Evolutionary conservation across 176 grass and related monocot species (phyloP).

Genomic region (Dactylis glomerata): DNA sequence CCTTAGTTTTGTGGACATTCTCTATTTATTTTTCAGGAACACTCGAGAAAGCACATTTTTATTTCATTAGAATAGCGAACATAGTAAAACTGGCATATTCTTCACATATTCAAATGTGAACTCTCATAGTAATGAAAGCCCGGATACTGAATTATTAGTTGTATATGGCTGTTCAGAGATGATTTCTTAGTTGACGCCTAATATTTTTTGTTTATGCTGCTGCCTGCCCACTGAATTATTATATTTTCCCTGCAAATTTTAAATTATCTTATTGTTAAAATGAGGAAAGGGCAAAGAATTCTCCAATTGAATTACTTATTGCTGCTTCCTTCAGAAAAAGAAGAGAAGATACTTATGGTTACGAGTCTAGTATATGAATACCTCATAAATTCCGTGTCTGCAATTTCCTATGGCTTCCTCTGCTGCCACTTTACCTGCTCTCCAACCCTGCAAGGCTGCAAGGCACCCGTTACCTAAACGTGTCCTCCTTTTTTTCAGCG

Average conservation of each 20-base stretch:
- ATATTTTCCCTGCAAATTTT: not conserved
- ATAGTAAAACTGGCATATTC: not conserved
- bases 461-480: slow-evolving; percentile 12
- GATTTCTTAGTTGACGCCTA: slow-evolving; percentile 1
- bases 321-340: not conserved
- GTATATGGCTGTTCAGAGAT: not conserved
- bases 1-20: not conserved
- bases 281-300: not conserved
- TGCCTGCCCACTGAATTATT: not conserved
- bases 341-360: not conserved
- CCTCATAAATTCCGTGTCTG: slow-evolving; percentile 9
- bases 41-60: not conserved
- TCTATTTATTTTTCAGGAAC: not conserved
- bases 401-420: slow-evolving; percentile 28
- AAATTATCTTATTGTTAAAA: not conserved
- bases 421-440: slow-evolving; percentile 31
- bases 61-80: not conserved
- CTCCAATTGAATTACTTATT: slow-evolving; percentile 3
- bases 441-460: slow-evolving; percentile 10
- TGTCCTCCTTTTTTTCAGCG: slow-evolving; percentile 14
- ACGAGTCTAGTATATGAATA: not conserved
- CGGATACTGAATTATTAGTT: not conserved
- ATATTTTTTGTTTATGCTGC: slow-evolving; percentile 1
- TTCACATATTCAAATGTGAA: slow-evolving; percentile 10
- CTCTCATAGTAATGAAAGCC: not conserved